Percentiles rank a stretch among this genome's conserved stretches.
Conservation (phyloP, 139 green algal species). For the Tetradesmus obliquus region DNA sequence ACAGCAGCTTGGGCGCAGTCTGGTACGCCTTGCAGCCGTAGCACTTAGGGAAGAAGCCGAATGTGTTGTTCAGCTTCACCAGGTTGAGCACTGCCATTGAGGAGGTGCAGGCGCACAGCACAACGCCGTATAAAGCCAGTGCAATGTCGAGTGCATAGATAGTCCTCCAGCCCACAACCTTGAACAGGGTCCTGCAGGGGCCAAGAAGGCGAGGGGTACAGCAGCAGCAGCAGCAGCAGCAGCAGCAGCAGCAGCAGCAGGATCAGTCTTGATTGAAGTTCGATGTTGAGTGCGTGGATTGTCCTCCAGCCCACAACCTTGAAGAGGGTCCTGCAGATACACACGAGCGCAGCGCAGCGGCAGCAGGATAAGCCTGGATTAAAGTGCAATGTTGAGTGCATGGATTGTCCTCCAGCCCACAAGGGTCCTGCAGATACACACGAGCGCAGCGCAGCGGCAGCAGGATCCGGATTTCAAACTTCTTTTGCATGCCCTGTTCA, state of each 20-base stretch:
- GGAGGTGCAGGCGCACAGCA: neutral
- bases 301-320: neutral
- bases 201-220: too few species aligned
- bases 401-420: neutral
- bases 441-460: too few species aligned
- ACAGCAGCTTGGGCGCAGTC: too few species aligned
- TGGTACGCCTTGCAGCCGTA: neutral
- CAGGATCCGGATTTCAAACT: too few species aligned
- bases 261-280: neutral
- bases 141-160: neutral
- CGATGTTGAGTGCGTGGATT: neutral
- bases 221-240: too few species aligned
- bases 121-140: neutral
- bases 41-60: constrained; percentile 1
- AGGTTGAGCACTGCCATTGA: neutral
- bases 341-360: too few species aligned
- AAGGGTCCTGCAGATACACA: neutral
- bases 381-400: neutral
- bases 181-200: neutral
- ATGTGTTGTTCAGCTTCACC: neutral
- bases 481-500: too few species aligned
- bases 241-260: too few species aligned
- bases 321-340: neutral
- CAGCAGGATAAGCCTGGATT: too few species aligned
- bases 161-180: neutral